Conservation (phyloP, 495 filamentous ascomycete species). For the Penicillium argentinense region DNA sequence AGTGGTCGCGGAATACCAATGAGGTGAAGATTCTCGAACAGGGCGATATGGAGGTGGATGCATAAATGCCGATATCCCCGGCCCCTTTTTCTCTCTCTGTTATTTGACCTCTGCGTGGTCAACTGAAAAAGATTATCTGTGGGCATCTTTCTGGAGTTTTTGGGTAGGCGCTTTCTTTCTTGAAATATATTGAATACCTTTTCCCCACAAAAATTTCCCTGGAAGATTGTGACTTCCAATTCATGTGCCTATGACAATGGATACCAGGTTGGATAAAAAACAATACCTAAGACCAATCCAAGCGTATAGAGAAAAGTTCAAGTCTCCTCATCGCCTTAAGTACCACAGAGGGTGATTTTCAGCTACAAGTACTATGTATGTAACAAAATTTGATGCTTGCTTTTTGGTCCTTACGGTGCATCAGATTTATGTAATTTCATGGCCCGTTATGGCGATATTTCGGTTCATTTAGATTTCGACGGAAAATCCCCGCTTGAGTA, state of each 20-base stretch:
- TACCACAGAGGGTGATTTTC: too few relatives aligned
- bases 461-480: too few relatives aligned
- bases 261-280: constrained; percentile 32
- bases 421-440: too few relatives aligned
- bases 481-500: too few relatives aligned
- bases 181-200: constrained; percentile 25
- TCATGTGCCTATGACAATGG: constrained; percentile 41
- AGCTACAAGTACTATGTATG: too few relatives aligned
- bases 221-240: constrained; percentile 23
- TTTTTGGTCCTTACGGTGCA: too few relatives aligned
- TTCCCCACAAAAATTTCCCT: constrained; percentile 18
- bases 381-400: too few relatives aligned
- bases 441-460: too few relatives aligned
- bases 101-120: constrained; percentile 15
- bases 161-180: constrained; percentile 36
- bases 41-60: constrained; percentile 44
- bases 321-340: too few relatives aligned
- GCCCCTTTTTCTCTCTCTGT: constrained; percentile 16
- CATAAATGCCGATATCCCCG: constrained; percentile 22
- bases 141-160: constrained; percentile 41
- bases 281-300: constrained; percentile 6
- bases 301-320: too few relatives aligned
- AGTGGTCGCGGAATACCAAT: constrained; percentile 43
- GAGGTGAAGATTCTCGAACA: constrained; percentile 44
- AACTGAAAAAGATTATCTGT: constrained; percentile 31